These are phyloP conservation scores for Kwoniella shandongensis DNA, from an alignment of 768 basidiomycete species.

Conservation along the genomic window DNA sequence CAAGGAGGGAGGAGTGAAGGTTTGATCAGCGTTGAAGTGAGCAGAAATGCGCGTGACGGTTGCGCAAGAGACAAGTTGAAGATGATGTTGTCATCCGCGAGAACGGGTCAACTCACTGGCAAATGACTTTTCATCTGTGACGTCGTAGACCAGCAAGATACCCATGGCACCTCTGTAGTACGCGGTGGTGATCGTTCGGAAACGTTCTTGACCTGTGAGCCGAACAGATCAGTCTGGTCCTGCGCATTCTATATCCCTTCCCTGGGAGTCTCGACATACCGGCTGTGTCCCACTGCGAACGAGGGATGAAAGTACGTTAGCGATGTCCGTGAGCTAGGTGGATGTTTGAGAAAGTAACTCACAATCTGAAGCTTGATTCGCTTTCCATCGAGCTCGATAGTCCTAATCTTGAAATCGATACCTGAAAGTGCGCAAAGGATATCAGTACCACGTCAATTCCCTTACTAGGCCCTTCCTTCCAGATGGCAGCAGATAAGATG, in stretches of 20 bases:
- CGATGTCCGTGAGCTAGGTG: not conserved
- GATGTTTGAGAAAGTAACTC: conserved; percentile 49
- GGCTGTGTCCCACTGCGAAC: conserved; percentile 86
- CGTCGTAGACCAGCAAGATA: conserved; percentile 93
- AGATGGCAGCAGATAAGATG: too few relatives aligned
- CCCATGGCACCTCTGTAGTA: conserved; percentile 99
- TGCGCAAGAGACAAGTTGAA: too few relatives aligned
- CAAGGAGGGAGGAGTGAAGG: conserved; percentile 5
- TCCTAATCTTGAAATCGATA: conserved; percentile 93
- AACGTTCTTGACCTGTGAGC: conserved; percentile 90
- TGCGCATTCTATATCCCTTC: not conserved
- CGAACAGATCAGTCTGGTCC: not conserved
- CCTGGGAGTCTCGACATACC: conserved; percentile 48
- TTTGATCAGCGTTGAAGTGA: too few relatives aligned
- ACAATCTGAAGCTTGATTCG: conserved; percentile 99
- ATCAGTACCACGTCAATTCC: not conserved
- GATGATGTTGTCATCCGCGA: too few relatives aligned
- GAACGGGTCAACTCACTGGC: conserved; percentile 78
- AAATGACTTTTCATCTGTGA: conserved; percentile 91
- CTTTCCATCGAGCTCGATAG: conserved; percentile 97
- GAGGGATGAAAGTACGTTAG: conserved; percentile 3
- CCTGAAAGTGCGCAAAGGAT: conserved; percentile 13
- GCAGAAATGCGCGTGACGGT: not conserved
- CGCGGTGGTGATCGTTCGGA: conserved; percentile 95
- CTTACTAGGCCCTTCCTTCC: too few relatives aligned